phyloP scores from a whole-genome alignment of 768 basidiomycete species.

The Trametes punicea region DNA sequence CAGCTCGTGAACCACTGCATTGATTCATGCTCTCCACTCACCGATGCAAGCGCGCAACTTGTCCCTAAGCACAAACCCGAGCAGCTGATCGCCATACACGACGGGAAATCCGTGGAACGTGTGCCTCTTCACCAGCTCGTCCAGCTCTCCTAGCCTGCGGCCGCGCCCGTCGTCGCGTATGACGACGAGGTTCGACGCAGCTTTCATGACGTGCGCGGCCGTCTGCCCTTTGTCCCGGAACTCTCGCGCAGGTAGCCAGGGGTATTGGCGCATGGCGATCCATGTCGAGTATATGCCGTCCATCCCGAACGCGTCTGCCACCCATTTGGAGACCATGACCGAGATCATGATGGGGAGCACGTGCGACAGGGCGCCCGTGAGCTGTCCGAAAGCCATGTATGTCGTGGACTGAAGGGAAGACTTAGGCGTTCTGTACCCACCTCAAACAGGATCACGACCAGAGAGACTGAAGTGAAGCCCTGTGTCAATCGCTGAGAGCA shows the following conservation, averaged over 20 bases:
- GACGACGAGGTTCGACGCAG: constrained; percentile 45
- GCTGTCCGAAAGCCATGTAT: too few species aligned
- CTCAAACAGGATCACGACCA: constrained; percentile 77
- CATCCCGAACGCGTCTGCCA: constrained; percentile 65
- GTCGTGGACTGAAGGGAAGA: background rate
- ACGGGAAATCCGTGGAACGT: constrained; percentile 67
- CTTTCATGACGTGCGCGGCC: constrained; percentile 59
- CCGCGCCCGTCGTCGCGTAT: constrained; percentile 41
- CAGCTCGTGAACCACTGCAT: too few species aligned
- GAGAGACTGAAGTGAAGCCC: constrained; percentile 46
- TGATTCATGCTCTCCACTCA: constrained; percentile 24
- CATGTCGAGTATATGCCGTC: constrained; percentile 71
- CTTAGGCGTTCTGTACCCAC: constrained; percentile 29
- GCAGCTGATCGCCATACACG: constrained; percentile 44
- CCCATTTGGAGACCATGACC: constrained; percentile 75
- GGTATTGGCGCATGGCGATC: constrained; percentile 69
- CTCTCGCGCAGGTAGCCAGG: constrained; percentile 65
- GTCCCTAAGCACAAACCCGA: constrained; percentile 62
- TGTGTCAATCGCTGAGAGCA: background rate
- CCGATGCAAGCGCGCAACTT: constrained; percentile 42
- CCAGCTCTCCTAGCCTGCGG: constrained; percentile 48
- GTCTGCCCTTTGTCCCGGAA: constrained; percentile 64
- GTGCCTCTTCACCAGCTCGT: constrained; percentile 39
- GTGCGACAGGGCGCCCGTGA: constrained; percentile 77
- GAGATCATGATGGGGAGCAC: constrained; percentile 82